Base-by-base conservation (phyloP, 2,329 filamentous ascomycete species). In the Talaromyces pinophilus region DNA sequence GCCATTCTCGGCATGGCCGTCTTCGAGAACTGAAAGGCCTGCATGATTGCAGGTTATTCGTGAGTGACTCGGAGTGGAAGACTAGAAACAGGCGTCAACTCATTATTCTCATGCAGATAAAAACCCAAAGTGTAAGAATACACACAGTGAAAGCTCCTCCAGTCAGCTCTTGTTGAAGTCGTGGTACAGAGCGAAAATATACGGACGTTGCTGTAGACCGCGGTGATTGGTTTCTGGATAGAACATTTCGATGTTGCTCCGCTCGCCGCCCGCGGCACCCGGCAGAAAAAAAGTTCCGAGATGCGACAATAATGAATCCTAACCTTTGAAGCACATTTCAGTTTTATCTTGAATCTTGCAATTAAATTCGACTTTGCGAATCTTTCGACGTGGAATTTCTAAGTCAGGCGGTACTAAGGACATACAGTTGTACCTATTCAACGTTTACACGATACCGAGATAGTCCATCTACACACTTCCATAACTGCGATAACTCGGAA, bases 21-120 rank as follows among this genome's bases (percentile, higher is more conserved):
- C 70, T 75, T 73, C 44, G 35, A 62, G 69, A 73, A 75, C 61
- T 72, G 73, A 57, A 79, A 68, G 63, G 74, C 74, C 67, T 77
- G 70, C 78, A 79, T 79, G 35, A 52, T 72, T 40, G 35, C 48
- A 62, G 60, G 15, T 30, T 25, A 22, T 33, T 6, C 13, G 59
- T 52, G 22, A 25, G 50, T 38, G 33, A 57, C 33, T 40, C 33
- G 30, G 54, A 15, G 17, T 38, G 52, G 4, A 10, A 19, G 30
- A 30, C 52, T 57, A 19, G 30, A 22, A 38, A 35, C 30, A 10
- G 33, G 0, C 5, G 2, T 57, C 54, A 57, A 19, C 4, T 25
- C 33, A 40, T 13, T 57, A n/a, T 40, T 10, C n/a, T 22, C 33
- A 8, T 40, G 11, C 11, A 35, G 15, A 13, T 15, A 25, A 3